phyloP scores from a whole-genome alignment of 768 basidiomycete species.

The Hypholoma sublateritium region DNA sequence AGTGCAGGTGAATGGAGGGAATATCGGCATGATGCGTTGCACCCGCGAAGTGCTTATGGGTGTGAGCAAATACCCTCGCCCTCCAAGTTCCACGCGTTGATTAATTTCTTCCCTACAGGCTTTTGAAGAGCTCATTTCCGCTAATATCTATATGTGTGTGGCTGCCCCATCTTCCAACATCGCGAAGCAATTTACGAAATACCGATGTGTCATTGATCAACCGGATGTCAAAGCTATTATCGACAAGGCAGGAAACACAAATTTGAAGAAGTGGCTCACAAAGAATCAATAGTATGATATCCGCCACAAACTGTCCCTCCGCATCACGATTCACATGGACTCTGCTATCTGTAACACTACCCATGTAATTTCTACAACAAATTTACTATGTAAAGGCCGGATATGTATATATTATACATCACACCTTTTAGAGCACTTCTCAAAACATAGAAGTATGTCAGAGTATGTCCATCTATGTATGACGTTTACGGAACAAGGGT shows the following conservation, averaged over 20 bases:
- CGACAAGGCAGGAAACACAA: conserved; percentile 64
- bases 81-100: neutral
- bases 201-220: conserved; percentile 64
- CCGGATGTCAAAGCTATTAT: conserved; percentile 68
- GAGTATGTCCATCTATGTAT: too few species aligned
- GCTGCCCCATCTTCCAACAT: conserved; percentile 47
- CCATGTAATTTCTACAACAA: too few species aligned
- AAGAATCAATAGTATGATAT: conserved; percentile 33
- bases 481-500: neutral
- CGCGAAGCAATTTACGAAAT: conserved; percentile 72
- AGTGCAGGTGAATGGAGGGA: conserved; percentile 70
- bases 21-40: conserved; percentile 73
- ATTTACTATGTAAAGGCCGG: neutral
- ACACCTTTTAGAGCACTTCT: neutral
- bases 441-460: too few species aligned
- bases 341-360: neutral
- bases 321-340: neutral
- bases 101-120: conserved; percentile 45
- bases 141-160: conserved; percentile 55
- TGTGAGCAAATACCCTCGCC: conserved; percentile 42
- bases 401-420: neutral
- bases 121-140: conserved; percentile 66
- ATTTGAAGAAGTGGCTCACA: conserved; percentile 76
- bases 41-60: conserved; percentile 62
- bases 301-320: neutral